Percentiles rank a stretch among this genome's conserved stretches.
Conservation (phyloP, 495 filamentous ascomycete genomes). For the Opeltia flavorubescens region DNA sequence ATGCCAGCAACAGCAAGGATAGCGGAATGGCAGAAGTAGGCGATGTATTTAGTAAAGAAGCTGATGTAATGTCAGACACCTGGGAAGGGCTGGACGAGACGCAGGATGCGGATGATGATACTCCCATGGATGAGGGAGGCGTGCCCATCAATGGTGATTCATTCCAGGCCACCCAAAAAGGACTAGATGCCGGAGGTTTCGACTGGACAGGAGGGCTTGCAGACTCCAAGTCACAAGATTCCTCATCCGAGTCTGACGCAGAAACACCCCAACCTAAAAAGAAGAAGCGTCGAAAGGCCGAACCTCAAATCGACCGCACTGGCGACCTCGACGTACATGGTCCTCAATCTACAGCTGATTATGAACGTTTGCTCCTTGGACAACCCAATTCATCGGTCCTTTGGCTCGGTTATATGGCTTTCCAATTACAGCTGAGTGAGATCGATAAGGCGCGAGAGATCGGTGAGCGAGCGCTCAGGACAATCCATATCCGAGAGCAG, state of each 20-base stretch:
- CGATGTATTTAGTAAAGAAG: background rate
- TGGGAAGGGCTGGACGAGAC: background rate
- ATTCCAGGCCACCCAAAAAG: slow-evolving; percentile 13
- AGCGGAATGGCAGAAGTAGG: background rate
- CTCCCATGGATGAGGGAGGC: background rate
- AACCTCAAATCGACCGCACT: slow-evolving; percentile 75
- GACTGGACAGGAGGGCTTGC: slow-evolving; percentile 63
- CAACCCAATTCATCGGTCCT: slow-evolving; percentile 78
- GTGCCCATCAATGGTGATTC: background rate
- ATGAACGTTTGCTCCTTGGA: slow-evolving; percentile 81
- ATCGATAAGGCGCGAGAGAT: slow-evolving; percentile 71
- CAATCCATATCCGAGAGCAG: slow-evolving; percentile 76
- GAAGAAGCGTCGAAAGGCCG: slow-evolving; percentile 64
- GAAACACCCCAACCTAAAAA: slow-evolving; percentile 44
- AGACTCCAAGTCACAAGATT: slow-evolving; percentile 31
- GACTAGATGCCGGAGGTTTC: slow-evolving; percentile 68
- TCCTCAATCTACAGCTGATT: slow-evolving; percentile 82
- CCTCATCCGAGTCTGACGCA: slow-evolving; percentile 17
- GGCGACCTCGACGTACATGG: slow-evolving; percentile 78
- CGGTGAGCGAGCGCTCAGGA: slow-evolving; percentile 76
- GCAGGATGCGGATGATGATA: slow-evolving; percentile 1
- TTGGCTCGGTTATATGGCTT: slow-evolving; percentile 95
- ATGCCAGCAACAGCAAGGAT: slow-evolving; percentile 6
- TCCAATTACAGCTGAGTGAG: slow-evolving; percentile 85
- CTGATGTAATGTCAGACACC: background rate